These are phyloP conservation scores for Pichia sp. DNA, from an alignment of 1,139 yeast species.

Conservation along the genomic window DNA sequence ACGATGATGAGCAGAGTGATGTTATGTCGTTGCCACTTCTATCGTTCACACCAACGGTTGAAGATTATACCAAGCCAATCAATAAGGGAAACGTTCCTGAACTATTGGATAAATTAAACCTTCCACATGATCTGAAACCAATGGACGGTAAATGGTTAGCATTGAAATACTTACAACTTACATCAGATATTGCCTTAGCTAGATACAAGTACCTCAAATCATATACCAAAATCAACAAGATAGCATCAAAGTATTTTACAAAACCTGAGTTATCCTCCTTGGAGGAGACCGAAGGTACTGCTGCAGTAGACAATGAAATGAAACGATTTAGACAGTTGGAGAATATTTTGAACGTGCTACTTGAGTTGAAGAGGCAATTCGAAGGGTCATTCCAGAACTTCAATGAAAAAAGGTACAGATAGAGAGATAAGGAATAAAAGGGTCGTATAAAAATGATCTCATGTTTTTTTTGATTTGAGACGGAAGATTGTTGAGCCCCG, in stretches of 20 bases:
- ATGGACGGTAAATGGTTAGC: slow-evolving; percentile 14
- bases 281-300: slow-evolving; percentile 28
- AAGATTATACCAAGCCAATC: slow-evolving; percentile 7
- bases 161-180: slow-evolving; percentile 22
- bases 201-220: slow-evolving; percentile 26
- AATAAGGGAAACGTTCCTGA: background rate
- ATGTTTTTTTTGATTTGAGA: too few relatives aligned
- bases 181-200: slow-evolving; percentile 23
- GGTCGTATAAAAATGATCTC: too few relatives aligned
- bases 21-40: slow-evolving; percentile 9
- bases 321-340: slow-evolving; percentile 25
- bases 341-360: slow-evolving; percentile 15
- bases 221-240: slow-evolving; percentile 23
- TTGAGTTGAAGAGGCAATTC: slow-evolving; percentile 16
- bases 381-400: slow-evolving; percentile 6
- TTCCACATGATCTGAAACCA: slow-evolving; percentile 8
- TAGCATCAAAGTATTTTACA: slow-evolving; percentile 27
- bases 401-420: background rate
- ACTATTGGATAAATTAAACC: background rate
- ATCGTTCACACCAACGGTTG: slow-evolving; percentile 9
- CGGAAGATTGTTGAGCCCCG: too few relatives aligned
- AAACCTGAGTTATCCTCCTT: slow-evolving; percentile 24
- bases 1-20: background rate
- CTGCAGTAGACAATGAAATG: slow-evolving; percentile 23
- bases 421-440: too few relatives aligned